Conservation (phyloP, 106 monocot species). For the Platanthera guangdongensis region DNA sequence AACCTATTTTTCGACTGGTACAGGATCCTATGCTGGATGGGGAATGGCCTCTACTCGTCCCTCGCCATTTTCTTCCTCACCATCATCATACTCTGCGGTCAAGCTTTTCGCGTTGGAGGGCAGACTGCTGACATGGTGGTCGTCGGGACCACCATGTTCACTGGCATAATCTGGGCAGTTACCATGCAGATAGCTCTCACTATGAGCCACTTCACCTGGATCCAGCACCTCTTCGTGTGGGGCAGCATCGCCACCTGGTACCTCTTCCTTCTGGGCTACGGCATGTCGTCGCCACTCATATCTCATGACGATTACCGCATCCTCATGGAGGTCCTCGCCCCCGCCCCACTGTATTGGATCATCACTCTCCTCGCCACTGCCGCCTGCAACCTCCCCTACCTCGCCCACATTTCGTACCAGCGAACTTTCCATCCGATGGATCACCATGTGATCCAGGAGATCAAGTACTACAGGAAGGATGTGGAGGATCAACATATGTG, state of each 20-base stretch:
- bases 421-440: conserved; percentile 32
- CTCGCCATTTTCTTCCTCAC: conserved; percentile 47
- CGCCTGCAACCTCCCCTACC: conserved; percentile 41
- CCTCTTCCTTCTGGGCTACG: conserved; percentile 39
- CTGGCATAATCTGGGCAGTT: conserved; percentile 58
- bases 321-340: conserved; percentile 35
- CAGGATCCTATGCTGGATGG: conserved; percentile 66
- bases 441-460: conserved; percentile 65
- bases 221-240: conserved; percentile 63
- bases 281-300: conserved; percentile 19
- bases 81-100: conserved; percentile 16
- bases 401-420: conserved; percentile 30
- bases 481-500: conserved; percentile 43
- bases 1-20: conserved; percentile 64
- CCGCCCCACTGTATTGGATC: conserved; percentile 43
- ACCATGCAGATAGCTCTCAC: conserved; percentile 54
- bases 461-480: conserved; percentile 43
- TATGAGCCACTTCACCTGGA: conserved; percentile 74
- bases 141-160: conserved; percentile 57
- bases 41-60: conserved; percentile 44
- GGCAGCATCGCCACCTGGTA: conserved; percentile 57
- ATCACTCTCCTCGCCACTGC: conserved; percentile 30
- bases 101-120: conserved; percentile 28
- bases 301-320: conserved; percentile 22
- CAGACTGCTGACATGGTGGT: conserved; percentile 46